Base-by-base conservation (phyloP, 805 yeast species). In the Grigorovia yakushimaensis region DNA sequence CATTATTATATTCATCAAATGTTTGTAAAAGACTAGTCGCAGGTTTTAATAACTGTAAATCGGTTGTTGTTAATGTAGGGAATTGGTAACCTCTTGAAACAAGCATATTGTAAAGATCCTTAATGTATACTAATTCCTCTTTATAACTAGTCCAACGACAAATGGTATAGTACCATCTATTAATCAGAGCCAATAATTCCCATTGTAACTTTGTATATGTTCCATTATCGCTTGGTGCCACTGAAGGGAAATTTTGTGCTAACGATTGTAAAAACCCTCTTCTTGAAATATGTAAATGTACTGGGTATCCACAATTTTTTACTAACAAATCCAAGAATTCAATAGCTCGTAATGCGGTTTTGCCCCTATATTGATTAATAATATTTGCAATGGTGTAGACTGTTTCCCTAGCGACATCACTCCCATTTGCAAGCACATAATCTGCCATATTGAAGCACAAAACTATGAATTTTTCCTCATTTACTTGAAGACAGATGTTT, bases 291-390 rank as follows among this genome's bases (percentile, higher is more conserved):
- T 91, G 98, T 41, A 91, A 72, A 53, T 91, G 98, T 69, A 91
- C 82, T 4, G 98, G 96, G 64, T 89, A 93, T 5, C 97, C 98
- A 69, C 98, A 93, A 71, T 91, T 91, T 69, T 91, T 91, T 47
- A 91, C 98, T 56, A 91, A 71, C 48, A 86, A 84, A 62, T 91
- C 98, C 51, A 91, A 59, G 35, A 86, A 68, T 2, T 87, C 77
- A 54, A 93, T 67, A 13, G 96, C 96, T 57, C 88, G 78, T 48
- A 83, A 78, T 4, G 88, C 77, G 27, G 87, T 82, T 59, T 84
- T 91, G 55, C 84, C 89, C 58, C 85, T 73, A 55, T 22, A 17
- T 17, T 37, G 15, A 19, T 21, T 17, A 35, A 82, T 77, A 51
- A 87, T 71, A 60, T 81, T 81, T 45, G 83, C 97, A 50, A 88